Evolutionary conservation across 148 eudicot species (phyloP).

Genomic region (Camellia japonica): DNA sequence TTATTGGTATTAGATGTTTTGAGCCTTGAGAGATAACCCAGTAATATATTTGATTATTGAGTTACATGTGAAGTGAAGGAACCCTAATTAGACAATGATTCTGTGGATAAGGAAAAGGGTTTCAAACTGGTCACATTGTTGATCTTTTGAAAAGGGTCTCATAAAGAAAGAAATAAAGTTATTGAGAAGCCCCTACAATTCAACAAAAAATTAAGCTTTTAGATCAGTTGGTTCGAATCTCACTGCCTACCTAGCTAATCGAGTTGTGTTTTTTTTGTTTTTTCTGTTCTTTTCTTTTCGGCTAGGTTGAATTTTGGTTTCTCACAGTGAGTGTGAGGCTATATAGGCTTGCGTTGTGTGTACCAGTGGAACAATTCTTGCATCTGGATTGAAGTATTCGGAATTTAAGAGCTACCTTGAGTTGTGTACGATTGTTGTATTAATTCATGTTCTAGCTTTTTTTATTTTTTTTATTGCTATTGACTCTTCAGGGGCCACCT

Average conservation of each 20-base stretch:
- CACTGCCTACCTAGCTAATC: no score
- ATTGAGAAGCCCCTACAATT: neutral
- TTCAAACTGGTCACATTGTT: neutral
- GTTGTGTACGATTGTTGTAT: neutral
- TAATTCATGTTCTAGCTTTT: neutral
- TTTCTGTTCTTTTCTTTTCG: neutral
- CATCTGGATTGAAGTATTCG: neutral
- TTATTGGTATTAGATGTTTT: neutral
- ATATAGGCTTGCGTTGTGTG: no score
- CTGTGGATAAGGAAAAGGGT: neutral
- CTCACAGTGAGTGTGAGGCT: no score
- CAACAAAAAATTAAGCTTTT: no score
- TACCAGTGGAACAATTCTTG: no score
- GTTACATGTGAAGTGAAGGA: neutral
- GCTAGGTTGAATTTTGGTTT: neutral
- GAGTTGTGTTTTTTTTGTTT: no score
- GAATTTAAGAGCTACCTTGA: neutral
- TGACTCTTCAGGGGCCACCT: neutral
- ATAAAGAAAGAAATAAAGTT: neutral
- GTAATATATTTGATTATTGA: neutral
- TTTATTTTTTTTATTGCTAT: neutral
- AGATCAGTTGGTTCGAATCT: no score
- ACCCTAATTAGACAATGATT: neutral
- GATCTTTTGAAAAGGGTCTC: no score
- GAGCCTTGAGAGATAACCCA: neutral